phyloP scores from a whole-genome alignment of 2,329 filamentous ascomycete genomes.

The Cercospora berteroae region DNA sequence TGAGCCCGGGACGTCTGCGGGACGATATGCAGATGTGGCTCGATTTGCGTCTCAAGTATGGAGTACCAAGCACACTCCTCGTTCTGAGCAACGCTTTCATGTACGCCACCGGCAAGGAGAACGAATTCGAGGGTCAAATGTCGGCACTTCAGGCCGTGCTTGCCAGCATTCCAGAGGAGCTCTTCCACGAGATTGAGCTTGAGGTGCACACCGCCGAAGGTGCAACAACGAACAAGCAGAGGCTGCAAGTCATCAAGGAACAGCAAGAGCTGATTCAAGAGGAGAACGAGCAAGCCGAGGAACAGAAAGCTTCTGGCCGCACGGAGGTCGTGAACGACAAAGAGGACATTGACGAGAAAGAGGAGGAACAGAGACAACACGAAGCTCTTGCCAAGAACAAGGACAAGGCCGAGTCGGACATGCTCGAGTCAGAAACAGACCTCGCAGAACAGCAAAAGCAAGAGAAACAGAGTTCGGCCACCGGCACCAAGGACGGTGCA shows the following conservation, averaged over 20 bases:
- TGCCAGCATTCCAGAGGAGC: conserved; percentile 91
- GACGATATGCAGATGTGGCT: conserved; percentile 93
- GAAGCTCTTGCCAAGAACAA: conserved; percentile 28
- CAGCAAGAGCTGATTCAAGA: conserved; percentile 98
- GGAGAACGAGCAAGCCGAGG: conserved; percentile 87
- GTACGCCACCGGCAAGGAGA: conserved; percentile 83
- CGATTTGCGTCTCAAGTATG: conserved; percentile 86
- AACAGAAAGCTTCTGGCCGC: conserved; percentile 71
- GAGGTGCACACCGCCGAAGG: conserved; percentile 97
- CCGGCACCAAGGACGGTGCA: not conserved
- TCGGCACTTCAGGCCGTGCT: conserved; percentile 90
- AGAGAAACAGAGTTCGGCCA: not conserved
- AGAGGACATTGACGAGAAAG: conserved; percentile 93
- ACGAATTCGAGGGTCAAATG: conserved; percentile 82
- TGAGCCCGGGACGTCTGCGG: conserved; percentile 82
- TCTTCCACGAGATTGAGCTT: conserved; percentile 99
- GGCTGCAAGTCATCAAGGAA: conserved; percentile 95
- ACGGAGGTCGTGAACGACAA: conserved; percentile 61
- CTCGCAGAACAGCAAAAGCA: conserved; percentile 23
- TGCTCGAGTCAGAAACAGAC: conserved; percentile 30
- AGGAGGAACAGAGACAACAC: conserved; percentile 50
- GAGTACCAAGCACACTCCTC: conserved; percentile 91
- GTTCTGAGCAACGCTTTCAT: conserved; percentile 97
- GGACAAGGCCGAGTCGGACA: conserved; percentile 18
- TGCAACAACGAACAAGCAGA: conserved; percentile 97